Evolutionary conservation across 495 filamentous ascomycete species (phyloP).

Genomic region (Daldinia childiae): DNA sequence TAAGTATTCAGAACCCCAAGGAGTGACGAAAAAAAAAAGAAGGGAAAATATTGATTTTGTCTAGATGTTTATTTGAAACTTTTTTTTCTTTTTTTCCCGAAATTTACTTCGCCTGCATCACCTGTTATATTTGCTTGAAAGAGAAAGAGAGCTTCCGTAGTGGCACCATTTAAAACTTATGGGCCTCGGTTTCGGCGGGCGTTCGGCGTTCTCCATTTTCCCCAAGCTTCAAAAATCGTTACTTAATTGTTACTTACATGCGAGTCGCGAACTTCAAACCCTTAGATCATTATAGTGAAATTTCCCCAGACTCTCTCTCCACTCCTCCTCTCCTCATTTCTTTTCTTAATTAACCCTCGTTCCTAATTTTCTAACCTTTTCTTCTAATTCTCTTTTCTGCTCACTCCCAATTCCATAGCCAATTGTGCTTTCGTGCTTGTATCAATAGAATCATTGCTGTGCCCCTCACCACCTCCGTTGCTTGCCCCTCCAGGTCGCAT

Average conservation of each 20-base stretch:
- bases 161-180: conserved; percentile 23
- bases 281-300: conserved; percentile 5
- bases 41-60: neutral
- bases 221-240: conserved; percentile 30
- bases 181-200: conserved; percentile 23
- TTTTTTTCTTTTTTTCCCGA: too few species aligned
- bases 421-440: conserved; percentile 7
- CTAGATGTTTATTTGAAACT: neutral
- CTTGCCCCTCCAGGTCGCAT: conserved; percentile 20
- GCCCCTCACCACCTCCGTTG: conserved; percentile 3
- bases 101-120: neutral
- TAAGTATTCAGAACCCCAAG: neutral
- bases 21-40: neutral
- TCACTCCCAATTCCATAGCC: neutral
- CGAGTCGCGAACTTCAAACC: conserved; percentile 17
- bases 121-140: conserved; percentile 26
- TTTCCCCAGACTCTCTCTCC: conserved; percentile 33
- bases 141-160: conserved; percentile 19
- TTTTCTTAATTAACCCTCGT: conserved; percentile 16
- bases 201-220: conserved; percentile 41
- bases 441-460: conserved; percentile 15
- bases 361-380: conserved; percentile 4
- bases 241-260: neutral
- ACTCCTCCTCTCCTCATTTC: too few species aligned
- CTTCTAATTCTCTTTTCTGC: conserved; percentile 4